Evolutionary conservation across 345 rosid species (phyloP), one percentile per base, ranked within the genome.

Genomic region (Sisymbrium irio): DNA sequence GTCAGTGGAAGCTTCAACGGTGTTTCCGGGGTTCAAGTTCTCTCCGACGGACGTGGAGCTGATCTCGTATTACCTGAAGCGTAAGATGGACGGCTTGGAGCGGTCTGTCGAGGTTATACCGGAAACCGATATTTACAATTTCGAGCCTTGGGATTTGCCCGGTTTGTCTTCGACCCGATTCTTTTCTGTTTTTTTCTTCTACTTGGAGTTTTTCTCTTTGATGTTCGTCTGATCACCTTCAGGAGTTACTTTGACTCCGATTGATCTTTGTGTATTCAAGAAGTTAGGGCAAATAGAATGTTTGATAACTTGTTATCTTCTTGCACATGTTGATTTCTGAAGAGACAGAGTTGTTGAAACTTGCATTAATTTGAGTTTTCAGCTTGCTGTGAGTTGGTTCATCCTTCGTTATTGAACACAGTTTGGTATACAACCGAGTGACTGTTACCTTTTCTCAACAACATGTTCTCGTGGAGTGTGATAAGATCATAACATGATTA

Each of bases 131-230:
- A 82, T 93, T 67, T 89, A 88, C 78, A 81, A 75, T 39, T 56
- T 78, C 45, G 97, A 91, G 83, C 96, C 98, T 1, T 89, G 98
- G 96, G 96, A 91, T 74, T 84, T 94, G 33, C 98, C 96, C 17
- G 96, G 97, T 93, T 40, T 0, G 74, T 20, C 51, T 54, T 62
- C 41, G 3, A 17, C 15, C 14, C 27, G 30, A 13, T 36, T 51
- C 36, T 49, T 2, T 28, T 27, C 14, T 35, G n/a, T 9, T 13
- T 9, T 41, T 63, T 32, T 22, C 44, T 17, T 12, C 51, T 13
- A 17, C 54, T 58, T 44, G 4, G 25, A 57, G 3, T 39, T 36
- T n/a, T 27, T n/a, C 6, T 22, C 8, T 7, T 59, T 49, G 37
- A 0, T 22, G 6, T 12, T 66, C 18, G n/a, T 41, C 65, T 33